These are phyloP conservation scores for Globisporangium cederbergense DNA, from an alignment of 352 stramenopile genomes.

Conservation along the genomic window DNA sequence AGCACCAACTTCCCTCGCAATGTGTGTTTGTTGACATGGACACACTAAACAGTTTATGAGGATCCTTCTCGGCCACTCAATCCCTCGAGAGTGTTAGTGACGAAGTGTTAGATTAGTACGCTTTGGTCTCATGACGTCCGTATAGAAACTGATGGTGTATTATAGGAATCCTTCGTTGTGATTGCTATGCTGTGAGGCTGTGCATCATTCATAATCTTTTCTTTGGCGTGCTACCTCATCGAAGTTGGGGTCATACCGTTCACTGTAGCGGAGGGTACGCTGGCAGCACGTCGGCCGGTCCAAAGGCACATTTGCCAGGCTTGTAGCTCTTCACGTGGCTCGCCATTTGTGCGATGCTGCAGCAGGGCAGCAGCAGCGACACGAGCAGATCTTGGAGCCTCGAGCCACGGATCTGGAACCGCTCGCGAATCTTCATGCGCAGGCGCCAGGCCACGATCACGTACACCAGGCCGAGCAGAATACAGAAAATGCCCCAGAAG, in stretches of 20 bases:
- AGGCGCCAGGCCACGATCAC: constrained; percentile 13
- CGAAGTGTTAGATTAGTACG: too few species aligned
- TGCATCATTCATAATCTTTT: not conserved
- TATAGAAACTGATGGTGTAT: too few species aligned
- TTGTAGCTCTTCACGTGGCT: constrained; percentile 28
- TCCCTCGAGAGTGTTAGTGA: too few species aligned
- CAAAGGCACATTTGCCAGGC: constrained; percentile 76
- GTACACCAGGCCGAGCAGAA: constrained; percentile 14
- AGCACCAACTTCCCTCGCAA: too few species aligned
- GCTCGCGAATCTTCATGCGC: constrained; percentile 25
- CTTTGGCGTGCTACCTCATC: not conserved
- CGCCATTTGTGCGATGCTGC: constrained; percentile 33
- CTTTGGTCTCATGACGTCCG: too few species aligned
- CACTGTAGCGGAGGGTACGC: constrained; percentile 16
- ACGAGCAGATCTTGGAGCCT: constrained; percentile 13
- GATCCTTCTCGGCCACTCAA: too few species aligned
- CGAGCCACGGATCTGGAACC: constrained; percentile 28
- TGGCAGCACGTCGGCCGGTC: constrained; percentile 24
- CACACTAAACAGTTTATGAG: too few species aligned
- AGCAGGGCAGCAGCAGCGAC: constrained; percentile 21
- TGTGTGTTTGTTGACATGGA: too few species aligned
- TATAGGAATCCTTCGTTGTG: too few species aligned
- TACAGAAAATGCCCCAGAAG: constrained; percentile 6
- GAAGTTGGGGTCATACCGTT: not conserved
- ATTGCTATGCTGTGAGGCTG: not conserved